These are phyloP conservation scores for Cladosporium sp. DNA, from an alignment of 2,329 filamentous ascomycete species.

Conservation along the genomic window DNA sequence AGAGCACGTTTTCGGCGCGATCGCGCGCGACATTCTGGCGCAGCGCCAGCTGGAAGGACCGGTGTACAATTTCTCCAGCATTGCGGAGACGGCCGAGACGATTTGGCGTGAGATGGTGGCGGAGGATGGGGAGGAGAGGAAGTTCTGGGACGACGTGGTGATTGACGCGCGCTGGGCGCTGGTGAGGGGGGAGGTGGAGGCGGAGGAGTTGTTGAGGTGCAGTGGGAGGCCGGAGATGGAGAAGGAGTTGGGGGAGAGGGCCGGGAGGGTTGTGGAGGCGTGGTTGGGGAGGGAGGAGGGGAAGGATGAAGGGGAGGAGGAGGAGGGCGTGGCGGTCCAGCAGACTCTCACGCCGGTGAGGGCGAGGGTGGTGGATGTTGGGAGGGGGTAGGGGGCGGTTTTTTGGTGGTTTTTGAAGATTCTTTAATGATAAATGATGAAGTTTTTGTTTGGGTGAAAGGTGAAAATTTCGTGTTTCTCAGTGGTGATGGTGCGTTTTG, in stretches of 20 bases:
- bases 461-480: too few relatives aligned
- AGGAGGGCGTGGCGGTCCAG: background rate
- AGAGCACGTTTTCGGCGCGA: conserved; percentile 18
- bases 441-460: too few relatives aligned
- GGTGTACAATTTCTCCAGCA: conserved; percentile 2
- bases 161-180: conserved; percentile 11
- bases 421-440: too few relatives aligned
- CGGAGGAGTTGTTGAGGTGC: conserved; percentile 14
- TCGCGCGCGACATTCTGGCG: conserved; percentile 14
- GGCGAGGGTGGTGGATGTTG: background rate
- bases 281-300: conserved; percentile 11
- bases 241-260: conserved; percentile 1
- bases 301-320: background rate
- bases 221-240: conserved; percentile 15
- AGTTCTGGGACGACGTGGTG: conserved; percentile 19
- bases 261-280: conserved; percentile 17
- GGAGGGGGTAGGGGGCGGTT: too few relatives aligned
- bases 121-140: conserved; percentile 8
- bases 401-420: too few relatives aligned
- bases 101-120: conserved; percentile 15
- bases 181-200: conserved; percentile 5
- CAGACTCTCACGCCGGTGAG: background rate
- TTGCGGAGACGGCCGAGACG: conserved; percentile 15
- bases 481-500: too few relatives aligned
- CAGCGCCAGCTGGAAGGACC: conserved; percentile 3